Base-by-base conservation (phyloP, 768 basidiomycete species). In the Rickenella mellea region DNA sequence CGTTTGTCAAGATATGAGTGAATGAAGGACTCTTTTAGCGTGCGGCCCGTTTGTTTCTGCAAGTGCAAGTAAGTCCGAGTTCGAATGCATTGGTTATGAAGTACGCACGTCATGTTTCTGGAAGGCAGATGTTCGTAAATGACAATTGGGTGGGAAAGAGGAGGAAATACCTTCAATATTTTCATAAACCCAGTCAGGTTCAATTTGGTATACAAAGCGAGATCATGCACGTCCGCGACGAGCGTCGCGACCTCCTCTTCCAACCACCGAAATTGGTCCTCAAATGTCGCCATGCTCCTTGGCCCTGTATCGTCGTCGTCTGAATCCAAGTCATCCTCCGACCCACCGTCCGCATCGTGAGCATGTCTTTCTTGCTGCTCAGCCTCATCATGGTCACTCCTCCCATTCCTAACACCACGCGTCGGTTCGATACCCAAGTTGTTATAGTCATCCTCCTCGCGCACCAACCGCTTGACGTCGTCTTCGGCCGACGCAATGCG, bases 181-280 rank as follows among this genome's bases (percentile, higher is more conserved):
- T 99, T 99, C 73, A 97, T 85, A 60, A 99, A 99, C 8, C 96
- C 96, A 1, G 96, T 97, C 55, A 97, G 92, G 59, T 98, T 98
- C 42, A 98, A 76, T 59, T 98, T 98, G 3, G 94, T 93, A 58
- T 93, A 86, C 24, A 97, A 68, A 1, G 92, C 91, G 29, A 93
- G 71, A 59, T 91, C 88, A 51, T 92, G 88, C 9, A 89, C 86
- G 50, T 88, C 85, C 1, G 94, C 94, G 14, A 99, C 94, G 32
- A 99, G 76, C 30, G 78, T 85, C 1, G 93, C 94, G 15, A 98
- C 88, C 56, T 93, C 90, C 55, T 96, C 93, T 62, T 98, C 91
- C 15, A 98, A 67, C 12, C 71, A 73, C 47, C 83, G 79, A 59
- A 96, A 99, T 17, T 80, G 71, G 39, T 88, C 88, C 54, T 96